Evolutionary conservation across 345 rosid species (phyloP).

Genomic region (Euphorbia pulcherrima): DNA sequence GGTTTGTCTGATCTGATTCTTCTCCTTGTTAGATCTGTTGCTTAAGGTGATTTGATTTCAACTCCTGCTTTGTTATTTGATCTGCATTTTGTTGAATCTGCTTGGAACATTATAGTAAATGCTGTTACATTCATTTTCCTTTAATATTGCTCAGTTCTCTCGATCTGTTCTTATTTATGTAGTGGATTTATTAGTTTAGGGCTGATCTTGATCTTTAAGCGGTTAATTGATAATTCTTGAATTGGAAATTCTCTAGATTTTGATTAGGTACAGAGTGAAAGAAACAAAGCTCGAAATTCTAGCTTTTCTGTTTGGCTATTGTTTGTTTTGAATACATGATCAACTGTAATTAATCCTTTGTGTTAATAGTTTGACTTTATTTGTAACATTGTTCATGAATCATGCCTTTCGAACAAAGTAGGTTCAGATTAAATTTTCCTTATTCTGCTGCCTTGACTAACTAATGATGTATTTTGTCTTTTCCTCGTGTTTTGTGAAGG

Average conservation of each 20-base stretch:
- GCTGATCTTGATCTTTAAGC: constrained; percentile 6
- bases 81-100: constrained; percentile 20
- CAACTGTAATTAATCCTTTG: not conserved
- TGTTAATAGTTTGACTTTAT: not conserved
- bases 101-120: not conserved
- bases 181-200: constrained; percentile 5
- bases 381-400: not conserved
- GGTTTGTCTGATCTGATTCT: constrained; percentile 9
- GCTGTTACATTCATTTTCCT: not conserved
- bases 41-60: not conserved
- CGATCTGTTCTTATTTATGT: constrained; percentile 8
- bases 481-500: not conserved
- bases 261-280: not conserved
- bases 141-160: not conserved
- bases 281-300: not conserved
- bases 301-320: not conserved
- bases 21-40: constrained; percentile 19
- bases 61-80: constrained; percentile 2
- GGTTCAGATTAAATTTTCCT: not conserved
- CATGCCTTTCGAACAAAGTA: not conserved
- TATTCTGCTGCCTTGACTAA: not conserved
- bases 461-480: not conserved
- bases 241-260: not conserved
- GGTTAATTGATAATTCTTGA: not conserved
- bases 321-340: not conserved